Evolutionary conservation across 495 filamentous ascomycete genomes (phyloP), one percentile per base, ranked within the genome.

Genomic region (Beverwykella pulmonaria): DNA sequence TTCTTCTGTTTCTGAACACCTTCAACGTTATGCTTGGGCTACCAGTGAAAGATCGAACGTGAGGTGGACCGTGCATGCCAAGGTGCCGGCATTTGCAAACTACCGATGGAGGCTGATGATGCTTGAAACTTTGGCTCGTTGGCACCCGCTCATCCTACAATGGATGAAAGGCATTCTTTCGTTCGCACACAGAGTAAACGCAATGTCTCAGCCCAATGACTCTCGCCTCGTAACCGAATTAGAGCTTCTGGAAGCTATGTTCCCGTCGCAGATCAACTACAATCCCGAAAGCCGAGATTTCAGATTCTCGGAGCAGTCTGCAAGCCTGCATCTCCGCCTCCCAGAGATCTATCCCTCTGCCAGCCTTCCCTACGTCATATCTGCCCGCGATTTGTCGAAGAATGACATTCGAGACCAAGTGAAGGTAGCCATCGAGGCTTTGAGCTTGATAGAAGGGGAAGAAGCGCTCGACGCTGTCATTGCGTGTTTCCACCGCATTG

Each of bases 381-480:
- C 69, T 8, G 77, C 75, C 1, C 47, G n/a, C 26, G 64, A 62
- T 25, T 0, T 20, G 3, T 48, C 68, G 36, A 63, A 65, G 23
- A 54, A 54, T 14, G 77, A 79, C 52, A n/a, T 75, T 0, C 68
- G 75, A 2, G 63, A 73, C 34, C 48, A 60, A 26, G 55, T 73
- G n/a, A 73, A 71, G 41, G 46, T 64, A 12, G 58, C 26, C 12
- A 69, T 75, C n/a, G 12, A 29, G 8, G 48, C 22, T 3, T 19
- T 62, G 6, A 19, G 27, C 12, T 41, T 71, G 20, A 46, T n/a
- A 23, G 57, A 63, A n/a, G 74, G 75, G 22, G 75, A 77, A 56
- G 73, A 74, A 59, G 61, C 72, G 0, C 67, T 79, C 10, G 77
- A 79, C 55, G 70, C 73, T 0, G 71, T 79, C 59, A 71, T 78